Evolutionary conservation across 2,329 filamentous ascomycete species (phyloP), one percentile per base, ranked within the genome.

Genomic region (Ophiobolus disseminans): DNA sequence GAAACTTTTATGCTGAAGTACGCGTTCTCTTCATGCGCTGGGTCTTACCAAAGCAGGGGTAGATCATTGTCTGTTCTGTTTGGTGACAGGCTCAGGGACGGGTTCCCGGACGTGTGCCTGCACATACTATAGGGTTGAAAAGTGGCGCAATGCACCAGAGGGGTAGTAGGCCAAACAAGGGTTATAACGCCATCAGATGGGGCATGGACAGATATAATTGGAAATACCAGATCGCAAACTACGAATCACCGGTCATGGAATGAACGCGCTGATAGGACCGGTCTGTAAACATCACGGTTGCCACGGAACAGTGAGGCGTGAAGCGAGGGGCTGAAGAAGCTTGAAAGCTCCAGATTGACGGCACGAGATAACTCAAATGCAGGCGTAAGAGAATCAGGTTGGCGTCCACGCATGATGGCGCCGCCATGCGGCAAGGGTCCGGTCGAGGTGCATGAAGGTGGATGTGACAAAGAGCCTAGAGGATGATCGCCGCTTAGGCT

Each of bases 321-420:
- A 38, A 38, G 44, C 36, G 20, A 26, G 32, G n/a, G 48, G 39
- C 44, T 21, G 22, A 21, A 46, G 34, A 23, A 35, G 21, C 37
- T 42, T 42, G 36, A 25, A n/a, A n/a, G 31, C 20, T 23, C 32
- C 57, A 51, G 51, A 25, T 51, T 23, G 23, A 47, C 57, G 51
- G 57, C 54, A 51, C 51, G 38, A 17, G 43, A 4, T 28, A 51
- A 40, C 17, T 39, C 26, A 43, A 26, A 52, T 23, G 45, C 19
- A 36, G 30, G 19, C 21, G 25, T 17, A 21, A 26, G 20, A 32
- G 31, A 17, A 32, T 41, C 22, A 21, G 34, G 23, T 38, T 21
- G 17, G 34, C 19, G 19, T 22, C 34, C 19, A 20, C 30, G 19
- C 22, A 25, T 9, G 26, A 26, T 37, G 34, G 17, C 34, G 26